These are phyloP conservation scores for Poa pratensis DNA, from an alignment of 176 grass and related monocot species.

Conservation along the genomic window DNA sequence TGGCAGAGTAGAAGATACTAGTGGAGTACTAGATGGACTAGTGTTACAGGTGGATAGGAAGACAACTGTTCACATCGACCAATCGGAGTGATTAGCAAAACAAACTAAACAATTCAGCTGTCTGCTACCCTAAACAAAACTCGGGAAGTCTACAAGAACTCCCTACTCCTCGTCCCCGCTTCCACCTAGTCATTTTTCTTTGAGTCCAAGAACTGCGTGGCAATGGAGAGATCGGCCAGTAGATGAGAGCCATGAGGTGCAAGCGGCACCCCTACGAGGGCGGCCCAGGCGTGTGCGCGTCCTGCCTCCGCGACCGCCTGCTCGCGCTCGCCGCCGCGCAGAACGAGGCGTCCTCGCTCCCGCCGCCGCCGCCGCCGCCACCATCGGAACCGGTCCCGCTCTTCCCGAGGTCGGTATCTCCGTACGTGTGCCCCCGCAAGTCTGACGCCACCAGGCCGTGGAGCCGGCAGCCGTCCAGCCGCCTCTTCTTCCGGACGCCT, in stretches of 20 bases:
- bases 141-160: not conserved
- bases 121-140: not conserved
- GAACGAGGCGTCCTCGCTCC: conserved; percentile 62
- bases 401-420: conserved; percentile 60
- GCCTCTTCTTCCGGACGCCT: conserved; percentile 76
- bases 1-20: no score
- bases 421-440: conserved; percentile 53
- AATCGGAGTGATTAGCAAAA: not conserved
- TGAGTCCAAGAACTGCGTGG: not conserved
- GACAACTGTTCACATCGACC: not conserved
- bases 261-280: conserved; percentile 67
- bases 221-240: not conserved
- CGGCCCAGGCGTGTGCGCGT: conserved; percentile 75
- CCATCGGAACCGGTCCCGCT: not conserved
- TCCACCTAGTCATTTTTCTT: not conserved
- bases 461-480: conserved; percentile 30
- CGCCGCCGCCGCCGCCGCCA: not conserved
- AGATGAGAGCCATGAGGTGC: conserved; percentile 67
- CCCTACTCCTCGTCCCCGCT: not conserved
- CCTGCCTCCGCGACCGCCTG: conserved; percentile 90
- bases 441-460: conserved; percentile 43
- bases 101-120: not conserved
- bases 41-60: not conserved
- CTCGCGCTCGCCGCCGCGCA: conserved; percentile 67
- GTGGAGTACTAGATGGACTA: no score